Evolutionary conservation across 371 early-diverging fungal species (phyloP).

Genomic region (Actinomucor elegans): DNA sequence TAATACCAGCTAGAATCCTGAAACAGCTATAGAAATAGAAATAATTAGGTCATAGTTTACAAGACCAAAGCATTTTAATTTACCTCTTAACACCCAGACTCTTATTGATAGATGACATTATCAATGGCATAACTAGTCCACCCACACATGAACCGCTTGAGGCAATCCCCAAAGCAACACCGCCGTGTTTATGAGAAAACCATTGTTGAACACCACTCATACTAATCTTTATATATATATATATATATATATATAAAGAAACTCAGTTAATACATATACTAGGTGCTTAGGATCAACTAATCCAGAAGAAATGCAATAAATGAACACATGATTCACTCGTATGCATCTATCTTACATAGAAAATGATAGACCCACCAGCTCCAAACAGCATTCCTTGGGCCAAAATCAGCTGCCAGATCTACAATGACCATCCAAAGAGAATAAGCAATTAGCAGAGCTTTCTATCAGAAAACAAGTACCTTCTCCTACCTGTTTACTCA

Average conservation of each 20-base stretch:
- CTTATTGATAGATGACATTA: constrained; percentile 55
- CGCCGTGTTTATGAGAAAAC: constrained; percentile 64
- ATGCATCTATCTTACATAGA: constrained; percentile 11
- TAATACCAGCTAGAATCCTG: neutral
- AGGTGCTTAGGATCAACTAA: too few relatives aligned
- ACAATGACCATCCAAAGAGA: neutral
- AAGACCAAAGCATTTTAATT: constrained; percentile 15
- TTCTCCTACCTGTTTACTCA: neutral
- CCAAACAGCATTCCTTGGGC: constrained; percentile 31
- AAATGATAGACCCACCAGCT: constrained; percentile 45
- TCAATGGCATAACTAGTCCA: constrained; percentile 65
- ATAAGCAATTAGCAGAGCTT: too few relatives aligned
- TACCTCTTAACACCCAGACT: constrained; percentile 54
- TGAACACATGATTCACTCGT: too few relatives aligned
- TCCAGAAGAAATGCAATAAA: too few relatives aligned
- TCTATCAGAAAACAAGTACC: too few relatives aligned
- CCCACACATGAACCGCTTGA: constrained; percentile 77
- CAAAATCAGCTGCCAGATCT: constrained; percentile 31
- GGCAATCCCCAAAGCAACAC: constrained; percentile 68
- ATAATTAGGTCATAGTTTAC: too few relatives aligned
- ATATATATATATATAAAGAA: neutral
- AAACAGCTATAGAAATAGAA: neutral
- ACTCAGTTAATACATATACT: too few relatives aligned
- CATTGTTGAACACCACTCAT: constrained; percentile 50
- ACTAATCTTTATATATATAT: neutral